Evolutionary conservation across 306 rosid genomes (phyloP).

Genomic region (Medicago lupulina): DNA sequence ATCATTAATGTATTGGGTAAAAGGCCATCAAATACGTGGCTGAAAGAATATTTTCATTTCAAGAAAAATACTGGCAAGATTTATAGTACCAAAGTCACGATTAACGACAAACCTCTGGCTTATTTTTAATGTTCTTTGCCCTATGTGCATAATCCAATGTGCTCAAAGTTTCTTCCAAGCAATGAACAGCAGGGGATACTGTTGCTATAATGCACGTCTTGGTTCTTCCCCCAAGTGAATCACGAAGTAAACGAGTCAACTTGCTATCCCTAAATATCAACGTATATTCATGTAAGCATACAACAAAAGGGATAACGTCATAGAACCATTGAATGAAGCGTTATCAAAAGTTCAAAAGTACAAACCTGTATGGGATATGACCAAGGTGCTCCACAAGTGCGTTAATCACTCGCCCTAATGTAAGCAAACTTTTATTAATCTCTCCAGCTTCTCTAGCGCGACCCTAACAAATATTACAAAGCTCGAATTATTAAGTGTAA

Average conservation of each 20-base stretch:
- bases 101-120: constrained; percentile 82
- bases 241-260: constrained; percentile 93
- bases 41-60: background rate
- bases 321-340: constrained; percentile 3
- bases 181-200: constrained; percentile 98
- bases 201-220: constrained; percentile 98
- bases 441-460: constrained; percentile 99
- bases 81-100: background rate
- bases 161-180: constrained; percentile 94
- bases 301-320: constrained; percentile 1
- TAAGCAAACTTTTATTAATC: constrained; percentile 95
- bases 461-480: constrained; percentile 59
- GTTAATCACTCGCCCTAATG: constrained; percentile 91
- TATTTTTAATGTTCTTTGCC: constrained; percentile 88
- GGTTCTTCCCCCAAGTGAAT: constrained; percentile 99
- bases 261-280: constrained; percentile 86
- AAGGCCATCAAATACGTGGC: background rate
- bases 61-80: background rate
- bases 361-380: constrained; percentile 90
- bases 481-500: background rate
- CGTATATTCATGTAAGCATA: constrained; percentile 25
- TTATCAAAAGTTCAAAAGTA: constrained; percentile 30
- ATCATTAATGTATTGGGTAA: background rate
- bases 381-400: constrained; percentile 99
- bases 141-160: constrained; percentile 96